Evolutionary conservation across 768 basidiomycete species (phyloP).

Genomic region (Erythrobasidium yunnanense): DNA sequence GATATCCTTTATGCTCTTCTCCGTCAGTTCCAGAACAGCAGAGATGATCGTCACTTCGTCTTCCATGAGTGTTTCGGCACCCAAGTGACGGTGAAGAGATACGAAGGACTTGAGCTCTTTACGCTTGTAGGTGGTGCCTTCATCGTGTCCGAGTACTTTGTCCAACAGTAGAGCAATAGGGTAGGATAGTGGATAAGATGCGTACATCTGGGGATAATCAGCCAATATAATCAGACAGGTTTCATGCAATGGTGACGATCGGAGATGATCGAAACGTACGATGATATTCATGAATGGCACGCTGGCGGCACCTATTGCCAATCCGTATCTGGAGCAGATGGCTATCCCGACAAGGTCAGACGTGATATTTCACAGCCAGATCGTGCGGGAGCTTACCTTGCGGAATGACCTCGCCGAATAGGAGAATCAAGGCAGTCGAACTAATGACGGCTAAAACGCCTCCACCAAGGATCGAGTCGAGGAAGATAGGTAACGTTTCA

Average conservation of each 20-base stretch:
- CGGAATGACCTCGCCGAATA: slow-evolving; percentile 52
- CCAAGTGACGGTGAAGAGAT: slow-evolving; percentile 41
- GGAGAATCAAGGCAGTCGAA: slow-evolving; percentile 39
- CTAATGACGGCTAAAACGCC: slow-evolving; percentile 45
- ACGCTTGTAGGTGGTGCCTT: slow-evolving; percentile 45
- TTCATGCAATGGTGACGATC: not conserved
- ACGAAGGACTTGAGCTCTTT: slow-evolving; percentile 46
- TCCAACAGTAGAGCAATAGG: slow-evolving; percentile 65
- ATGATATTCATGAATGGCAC: slow-evolving; percentile 61
- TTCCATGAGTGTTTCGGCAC: slow-evolving; percentile 35
- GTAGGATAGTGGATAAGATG: slow-evolving; percentile 56
- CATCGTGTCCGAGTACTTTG: slow-evolving; percentile 61
- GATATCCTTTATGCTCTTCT: slow-evolving; percentile 52
- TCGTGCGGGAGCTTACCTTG: slow-evolving; percentile 42
- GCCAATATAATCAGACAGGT: not conserved
- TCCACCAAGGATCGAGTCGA: slow-evolving; percentile 45
- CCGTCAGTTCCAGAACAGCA: slow-evolving; percentile 29
- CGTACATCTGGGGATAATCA: slow-evolving; percentile 30
- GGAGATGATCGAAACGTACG: slow-evolving; percentile 52
- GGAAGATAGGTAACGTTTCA: slow-evolving; percentile 46
- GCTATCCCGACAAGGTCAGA: slow-evolving; percentile 42
- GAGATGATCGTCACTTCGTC: slow-evolving; percentile 43
- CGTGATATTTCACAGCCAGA: not conserved
- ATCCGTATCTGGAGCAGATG: slow-evolving; percentile 64
- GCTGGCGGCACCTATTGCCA: slow-evolving; percentile 66